A percentile compares a stretch with the other conserved stretches of the same genome.
phyloP scores from a whole-genome alignment of 768 basidiomycete genomes.

The Lactarius sanguifluus region DNA sequence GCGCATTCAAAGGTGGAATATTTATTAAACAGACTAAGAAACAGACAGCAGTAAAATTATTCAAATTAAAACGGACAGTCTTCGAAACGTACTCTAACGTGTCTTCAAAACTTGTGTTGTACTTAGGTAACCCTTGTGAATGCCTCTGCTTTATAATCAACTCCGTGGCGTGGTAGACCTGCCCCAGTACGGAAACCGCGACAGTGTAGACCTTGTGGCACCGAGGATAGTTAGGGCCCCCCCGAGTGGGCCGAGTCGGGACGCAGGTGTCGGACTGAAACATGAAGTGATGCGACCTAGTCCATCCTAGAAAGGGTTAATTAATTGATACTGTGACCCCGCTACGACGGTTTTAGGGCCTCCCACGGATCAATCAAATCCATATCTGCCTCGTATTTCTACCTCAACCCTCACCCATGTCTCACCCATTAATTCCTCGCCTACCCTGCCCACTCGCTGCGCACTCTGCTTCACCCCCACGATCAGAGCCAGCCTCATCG shows the following conservation, averaged over 20 bases:
- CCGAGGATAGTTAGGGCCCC: too few relatives aligned
- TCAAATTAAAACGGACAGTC: not conserved
- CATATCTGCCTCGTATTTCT: not conserved
- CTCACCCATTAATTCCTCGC: not conserved
- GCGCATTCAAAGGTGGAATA: not conserved
- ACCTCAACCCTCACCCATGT: not conserved
- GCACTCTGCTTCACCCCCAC: not conserved
- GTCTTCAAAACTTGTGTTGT: not conserved
- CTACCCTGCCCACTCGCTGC: not conserved
- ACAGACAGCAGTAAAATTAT: too few relatives aligned
- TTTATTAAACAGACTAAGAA: too few relatives aligned
- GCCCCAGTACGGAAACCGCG: too few relatives aligned
- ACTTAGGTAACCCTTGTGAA: too few relatives aligned
- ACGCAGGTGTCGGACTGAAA: not conserved
- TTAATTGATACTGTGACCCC: not conserved
- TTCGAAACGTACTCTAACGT: not conserved
- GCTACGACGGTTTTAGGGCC: constrained; percentile 2
- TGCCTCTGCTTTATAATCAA: not conserved
- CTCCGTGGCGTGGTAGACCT: not conserved
- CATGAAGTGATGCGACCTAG: not conserved
- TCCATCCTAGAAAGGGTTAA: not conserved
- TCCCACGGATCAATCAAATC: not conserved
- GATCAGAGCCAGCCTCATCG: not conserved
- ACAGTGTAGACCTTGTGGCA: too few relatives aligned
- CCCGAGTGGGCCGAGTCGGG: not conserved